These are phyloP conservation scores for Cydonia oblonga DNA, from an alignment of 331 rosid species.

Conservation along the genomic window DNA sequence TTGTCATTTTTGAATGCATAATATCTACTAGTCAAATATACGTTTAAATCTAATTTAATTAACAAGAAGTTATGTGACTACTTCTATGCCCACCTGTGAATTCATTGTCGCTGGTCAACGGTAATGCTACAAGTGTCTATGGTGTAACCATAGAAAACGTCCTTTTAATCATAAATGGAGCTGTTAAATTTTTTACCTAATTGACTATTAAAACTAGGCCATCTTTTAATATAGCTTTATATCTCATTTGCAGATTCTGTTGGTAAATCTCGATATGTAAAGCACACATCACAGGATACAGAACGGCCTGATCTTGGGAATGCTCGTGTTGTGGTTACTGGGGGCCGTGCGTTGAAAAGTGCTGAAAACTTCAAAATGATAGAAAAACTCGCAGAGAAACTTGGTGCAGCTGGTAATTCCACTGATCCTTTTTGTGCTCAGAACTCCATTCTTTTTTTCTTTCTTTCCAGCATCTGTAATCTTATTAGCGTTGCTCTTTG, in stretches of 20 bases:
- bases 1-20: conserved; percentile 19
- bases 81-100: background rate
- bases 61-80: background rate
- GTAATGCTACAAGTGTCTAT: conserved; percentile 6
- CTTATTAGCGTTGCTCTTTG: background rate
- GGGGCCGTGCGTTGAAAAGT: conserved; percentile 84
- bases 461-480: conserved; percentile 1
- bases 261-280: conserved; percentile 55
- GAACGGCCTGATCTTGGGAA: conserved; percentile 90
- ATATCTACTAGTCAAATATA: background rate
- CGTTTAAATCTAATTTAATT: background rate
- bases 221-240: background rate
- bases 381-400: conserved; percentile 73
- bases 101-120: background rate
- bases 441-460: background rate
- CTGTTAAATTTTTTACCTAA: background rate
- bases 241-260: conserved; percentile 37
- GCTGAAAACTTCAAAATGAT: conserved; percentile 89
- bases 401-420: conserved; percentile 78
- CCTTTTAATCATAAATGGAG: background rate
- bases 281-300: conserved; percentile 56
- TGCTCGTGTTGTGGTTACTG: conserved; percentile 70
- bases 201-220: background rate
- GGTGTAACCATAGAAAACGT: background rate
- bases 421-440: background rate